phyloP scores from a whole-genome alignment of 176 grass and related monocot species.

The Oryza glumipatula region DNA sequence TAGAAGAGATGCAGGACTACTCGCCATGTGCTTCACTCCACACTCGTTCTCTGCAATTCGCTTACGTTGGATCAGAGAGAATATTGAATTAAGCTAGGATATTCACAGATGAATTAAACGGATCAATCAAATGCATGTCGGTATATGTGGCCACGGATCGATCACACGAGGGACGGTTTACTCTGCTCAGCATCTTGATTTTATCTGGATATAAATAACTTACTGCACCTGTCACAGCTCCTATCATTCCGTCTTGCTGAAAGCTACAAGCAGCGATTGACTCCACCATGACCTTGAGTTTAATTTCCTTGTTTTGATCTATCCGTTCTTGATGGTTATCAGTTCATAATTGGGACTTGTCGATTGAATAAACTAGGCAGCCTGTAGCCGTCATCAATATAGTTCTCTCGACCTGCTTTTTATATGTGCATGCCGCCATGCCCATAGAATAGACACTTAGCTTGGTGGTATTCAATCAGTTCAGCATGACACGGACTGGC shows the following conservation, averaged over 20 bases:
- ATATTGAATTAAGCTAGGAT: neutral
- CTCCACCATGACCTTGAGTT: slow-evolving; percentile 32
- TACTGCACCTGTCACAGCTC: neutral
- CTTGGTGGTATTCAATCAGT: neutral
- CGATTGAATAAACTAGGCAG: slow-evolving; percentile 9
- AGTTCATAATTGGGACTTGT: slow-evolving; percentile 3
- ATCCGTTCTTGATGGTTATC: slow-evolving; percentile 16
- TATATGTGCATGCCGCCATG: neutral
- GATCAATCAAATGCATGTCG: neutral
- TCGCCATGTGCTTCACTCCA: neutral
- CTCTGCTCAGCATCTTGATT: neutral
- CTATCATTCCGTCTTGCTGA: slow-evolving; percentile 27
- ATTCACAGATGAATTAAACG: neutral
- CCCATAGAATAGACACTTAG: slow-evolving; percentile 15
- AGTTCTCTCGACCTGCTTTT: neutral
- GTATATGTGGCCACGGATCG: neutral
- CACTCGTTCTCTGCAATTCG: neutral
- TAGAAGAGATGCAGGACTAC: neutral
- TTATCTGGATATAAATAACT: neutral
- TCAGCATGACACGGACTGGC: neutral
- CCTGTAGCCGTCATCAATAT: slow-evolving; percentile 1
- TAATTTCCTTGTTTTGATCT: neutral
- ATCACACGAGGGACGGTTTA: slow-evolving; percentile 6
- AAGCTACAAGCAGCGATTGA: slow-evolving; percentile 43
- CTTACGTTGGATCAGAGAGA: neutral